phyloP scores from a whole-genome alignment of 2,329 filamentous ascomycete genomes.

The Diaporthe humulicola region DNA sequence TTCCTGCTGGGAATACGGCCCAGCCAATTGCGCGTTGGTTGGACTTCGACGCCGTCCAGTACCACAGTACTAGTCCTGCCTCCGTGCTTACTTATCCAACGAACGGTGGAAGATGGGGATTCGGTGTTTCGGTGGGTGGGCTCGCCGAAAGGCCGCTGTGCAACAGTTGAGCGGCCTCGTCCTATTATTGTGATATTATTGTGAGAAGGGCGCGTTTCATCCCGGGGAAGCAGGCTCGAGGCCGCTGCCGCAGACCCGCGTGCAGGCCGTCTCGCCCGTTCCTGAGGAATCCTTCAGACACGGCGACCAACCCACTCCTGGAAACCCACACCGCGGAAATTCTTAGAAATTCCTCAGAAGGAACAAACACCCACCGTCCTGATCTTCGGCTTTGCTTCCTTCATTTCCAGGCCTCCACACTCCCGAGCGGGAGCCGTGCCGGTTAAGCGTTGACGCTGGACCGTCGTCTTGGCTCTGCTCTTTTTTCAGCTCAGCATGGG shows the following conservation, averaged over 20 bases:
- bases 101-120: background rate
- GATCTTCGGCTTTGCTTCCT: background rate
- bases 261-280: background rate
- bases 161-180: conserved; percentile 10
- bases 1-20: background rate
- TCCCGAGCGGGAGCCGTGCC: background rate
- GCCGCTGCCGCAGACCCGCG: conserved; percentile 15
- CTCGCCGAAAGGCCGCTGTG: background rate
- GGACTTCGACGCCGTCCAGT: conserved; percentile 16
- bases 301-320: background rate
- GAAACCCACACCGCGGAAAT: conserved; percentile 1
- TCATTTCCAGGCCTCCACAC: conserved; percentile 13
- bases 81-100: background rate
- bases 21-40: background rate
- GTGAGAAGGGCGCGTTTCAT: background rate
- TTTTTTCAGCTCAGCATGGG: conserved; percentile 24
- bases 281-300: background rate
- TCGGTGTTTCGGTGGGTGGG: conserved; percentile 5
- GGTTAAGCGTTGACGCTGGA: conserved; percentile 10
- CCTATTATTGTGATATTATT: conserved; percentile 2
- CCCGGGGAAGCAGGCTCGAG: background rate
- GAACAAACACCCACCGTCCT: background rate
- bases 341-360: background rate
- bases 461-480: background rate
- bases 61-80: background rate